Evolutionary conservation across 345 rosid genomes (phyloP).

Genomic region (Passiflora organensis): DNA sequence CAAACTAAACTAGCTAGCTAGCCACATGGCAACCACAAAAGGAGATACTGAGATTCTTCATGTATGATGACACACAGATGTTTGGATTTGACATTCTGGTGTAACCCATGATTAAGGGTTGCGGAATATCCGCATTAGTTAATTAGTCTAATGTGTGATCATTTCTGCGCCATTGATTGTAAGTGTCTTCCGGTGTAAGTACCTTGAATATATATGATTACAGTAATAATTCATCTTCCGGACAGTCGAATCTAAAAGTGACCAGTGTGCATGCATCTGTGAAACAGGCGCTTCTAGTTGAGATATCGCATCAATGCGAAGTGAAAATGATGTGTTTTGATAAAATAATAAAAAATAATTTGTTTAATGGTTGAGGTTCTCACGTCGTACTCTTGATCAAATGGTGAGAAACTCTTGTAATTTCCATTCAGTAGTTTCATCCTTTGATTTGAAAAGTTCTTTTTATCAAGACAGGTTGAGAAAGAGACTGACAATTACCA

Average conservation of each 20-base stretch:
- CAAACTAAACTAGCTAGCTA: neutral
- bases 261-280: conserved; percentile 11
- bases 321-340: neutral
- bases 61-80: neutral
- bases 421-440: too few relatives aligned
- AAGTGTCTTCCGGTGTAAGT: neutral
- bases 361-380: too few relatives aligned
- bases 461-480: too few relatives aligned
- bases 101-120: conserved; percentile 3
- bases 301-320: conserved; percentile 15
- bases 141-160: too few relatives aligned
- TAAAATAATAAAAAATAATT: neutral
- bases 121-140: too few relatives aligned
- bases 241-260: neutral
- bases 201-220: neutral
- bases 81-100: conserved; percentile 1
- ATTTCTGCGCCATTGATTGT: too few relatives aligned
- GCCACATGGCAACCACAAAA: conserved; percentile 11
- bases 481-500: too few relatives aligned
- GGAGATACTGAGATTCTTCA: neutral
- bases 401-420: too few relatives aligned
- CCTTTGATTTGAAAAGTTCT: too few relatives aligned
- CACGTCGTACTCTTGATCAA: too few relatives aligned
- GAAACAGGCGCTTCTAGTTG: conserved; percentile 14
- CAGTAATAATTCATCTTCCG: too few relatives aligned